Conservation (phyloP, 352 stramenopile genomes). For the Globisporangium yorkense region DNA sequence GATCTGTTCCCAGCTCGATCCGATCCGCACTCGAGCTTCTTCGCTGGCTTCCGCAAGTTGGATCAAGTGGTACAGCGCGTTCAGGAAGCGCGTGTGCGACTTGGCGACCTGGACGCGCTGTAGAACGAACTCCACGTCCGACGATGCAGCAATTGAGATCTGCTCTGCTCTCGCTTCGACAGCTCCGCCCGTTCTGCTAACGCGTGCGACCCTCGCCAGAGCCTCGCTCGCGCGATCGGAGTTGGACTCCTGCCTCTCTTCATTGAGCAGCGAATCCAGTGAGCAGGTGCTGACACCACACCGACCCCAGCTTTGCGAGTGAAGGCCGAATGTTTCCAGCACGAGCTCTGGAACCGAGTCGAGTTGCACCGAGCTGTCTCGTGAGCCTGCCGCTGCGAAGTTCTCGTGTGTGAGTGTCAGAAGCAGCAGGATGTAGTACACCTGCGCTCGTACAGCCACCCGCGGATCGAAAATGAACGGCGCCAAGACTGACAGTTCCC, state of each 20-base stretch:
- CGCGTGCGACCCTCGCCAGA: too few relatives aligned
- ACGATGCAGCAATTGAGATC: not conserved
- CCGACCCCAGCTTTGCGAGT: conserved; percentile 29
- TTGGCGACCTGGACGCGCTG: conserved; percentile 29
- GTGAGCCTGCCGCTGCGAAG: conserved; percentile 12
- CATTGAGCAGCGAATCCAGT: conserved; percentile 10
- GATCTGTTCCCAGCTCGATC: conserved; percentile 30
- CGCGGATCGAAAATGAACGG: conserved; percentile 37
- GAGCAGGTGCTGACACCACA: conserved; percentile 24
- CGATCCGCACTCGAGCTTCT: conserved; percentile 20
- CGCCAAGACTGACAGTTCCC: conserved; percentile 19
- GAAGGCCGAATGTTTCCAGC: conserved; percentile 30
- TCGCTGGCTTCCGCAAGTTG: conserved; percentile 24
- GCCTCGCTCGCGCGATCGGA: not conserved
- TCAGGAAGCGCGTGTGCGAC: conserved; percentile 58
- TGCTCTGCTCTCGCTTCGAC: not conserved
- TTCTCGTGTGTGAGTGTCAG: conserved; percentile 48
- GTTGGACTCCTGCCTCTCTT: not conserved
- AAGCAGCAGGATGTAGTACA: conserved; percentile 58
- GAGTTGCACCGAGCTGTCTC: not conserved
- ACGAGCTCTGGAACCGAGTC: conserved; percentile 10
- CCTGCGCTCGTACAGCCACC: conserved; percentile 32
- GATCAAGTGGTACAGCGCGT: conserved; percentile 53
- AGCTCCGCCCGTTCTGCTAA: not conserved
- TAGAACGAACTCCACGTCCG: conserved; percentile 23